Evolutionary conservation across 1,139 yeast species (phyloP).

Genomic region (Hanseniaspora uvarum): DNA sequence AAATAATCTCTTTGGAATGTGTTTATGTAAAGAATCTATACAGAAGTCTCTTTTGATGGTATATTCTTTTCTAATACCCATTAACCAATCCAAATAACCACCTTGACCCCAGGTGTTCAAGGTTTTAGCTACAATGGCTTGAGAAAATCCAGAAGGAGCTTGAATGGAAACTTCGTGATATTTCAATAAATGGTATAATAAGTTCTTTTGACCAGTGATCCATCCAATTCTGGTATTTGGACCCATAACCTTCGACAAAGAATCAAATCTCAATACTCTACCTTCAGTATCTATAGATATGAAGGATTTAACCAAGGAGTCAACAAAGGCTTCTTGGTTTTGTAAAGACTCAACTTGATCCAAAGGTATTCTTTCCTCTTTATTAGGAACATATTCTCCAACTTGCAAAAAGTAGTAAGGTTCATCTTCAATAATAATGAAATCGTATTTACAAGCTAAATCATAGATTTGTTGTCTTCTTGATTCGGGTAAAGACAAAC

Average conservation of each 20-base stretch:
- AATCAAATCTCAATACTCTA: constrained; percentile 80
- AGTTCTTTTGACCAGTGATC: constrained; percentile 63
- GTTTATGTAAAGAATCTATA: constrained; percentile 42
- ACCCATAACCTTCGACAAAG: constrained; percentile 84
- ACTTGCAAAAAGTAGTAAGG: constrained; percentile 91
- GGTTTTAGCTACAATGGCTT: constrained; percentile 52
- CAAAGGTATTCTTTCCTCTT: constrained; percentile 22
- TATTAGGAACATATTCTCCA: constrained; percentile 44
- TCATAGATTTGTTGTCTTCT: constrained; percentile 64
- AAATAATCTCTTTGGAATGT: constrained; percentile 38
- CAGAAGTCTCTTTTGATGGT: constrained; percentile 63
- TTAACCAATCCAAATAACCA: constrained; percentile 79
- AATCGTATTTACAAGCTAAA: constrained; percentile 71
- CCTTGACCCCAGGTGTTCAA: constrained; percentile 64
- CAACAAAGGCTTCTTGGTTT: constrained; percentile 47
- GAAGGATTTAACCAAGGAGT: constrained; percentile 68
- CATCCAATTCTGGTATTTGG: constrained; percentile 90
- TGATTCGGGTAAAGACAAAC: constrained; percentile 61
- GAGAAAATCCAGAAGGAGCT: constrained; percentile 73
- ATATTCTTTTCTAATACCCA: constrained; percentile 72
- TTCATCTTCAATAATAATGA: constrained; percentile 81
- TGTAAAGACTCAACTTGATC: constrained; percentile 20
- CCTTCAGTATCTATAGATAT: constrained; percentile 75
- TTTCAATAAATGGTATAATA: constrained; percentile 61
- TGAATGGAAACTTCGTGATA: constrained; percentile 78